Evolutionary conservation across 495 filamentous ascomycete genomes (phyloP).

Genomic region (Trichoderma virens): DNA sequence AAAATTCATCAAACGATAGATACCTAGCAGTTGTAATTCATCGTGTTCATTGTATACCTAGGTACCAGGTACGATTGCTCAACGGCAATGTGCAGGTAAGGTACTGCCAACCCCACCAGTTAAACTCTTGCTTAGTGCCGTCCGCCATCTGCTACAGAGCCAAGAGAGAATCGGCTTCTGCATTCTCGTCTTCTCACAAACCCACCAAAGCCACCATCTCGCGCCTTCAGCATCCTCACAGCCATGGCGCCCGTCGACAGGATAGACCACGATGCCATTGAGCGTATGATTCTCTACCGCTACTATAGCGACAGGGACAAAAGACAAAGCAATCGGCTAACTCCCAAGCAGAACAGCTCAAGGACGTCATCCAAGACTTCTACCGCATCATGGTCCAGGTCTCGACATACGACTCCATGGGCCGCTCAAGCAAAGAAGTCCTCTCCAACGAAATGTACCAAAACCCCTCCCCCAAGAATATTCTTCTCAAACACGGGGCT

Average conservation of each 20-base stretch:
- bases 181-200: not conserved
- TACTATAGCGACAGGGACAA: not conserved
- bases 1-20: too few relatives aligned
- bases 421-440: constrained; percentile 41
- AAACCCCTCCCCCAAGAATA: not conserved
- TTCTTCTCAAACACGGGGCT: not conserved
- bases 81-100: too few relatives aligned
- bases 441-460: constrained; percentile 33
- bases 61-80: too few relatives aligned
- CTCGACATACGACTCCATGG: constrained; percentile 61
- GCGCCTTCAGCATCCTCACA: not conserved
- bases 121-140: too few relatives aligned
- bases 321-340: not conserved
- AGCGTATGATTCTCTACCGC: constrained; percentile 29
- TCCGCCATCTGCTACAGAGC: too few relatives aligned
- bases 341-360: constrained; percentile 45
- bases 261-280: constrained; percentile 35
- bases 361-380: constrained; percentile 75
- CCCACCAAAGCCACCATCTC: not conserved
- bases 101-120: too few relatives aligned
- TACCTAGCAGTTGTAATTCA: too few relatives aligned
- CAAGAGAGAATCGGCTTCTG: too few relatives aligned
- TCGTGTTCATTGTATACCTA: too few relatives aligned
- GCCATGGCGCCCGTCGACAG: constrained; percentile 41
- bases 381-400: constrained; percentile 73